phyloP scores from a whole-genome alignment of 1,139 yeast species.

The Kodamaea sp. region DNA sequence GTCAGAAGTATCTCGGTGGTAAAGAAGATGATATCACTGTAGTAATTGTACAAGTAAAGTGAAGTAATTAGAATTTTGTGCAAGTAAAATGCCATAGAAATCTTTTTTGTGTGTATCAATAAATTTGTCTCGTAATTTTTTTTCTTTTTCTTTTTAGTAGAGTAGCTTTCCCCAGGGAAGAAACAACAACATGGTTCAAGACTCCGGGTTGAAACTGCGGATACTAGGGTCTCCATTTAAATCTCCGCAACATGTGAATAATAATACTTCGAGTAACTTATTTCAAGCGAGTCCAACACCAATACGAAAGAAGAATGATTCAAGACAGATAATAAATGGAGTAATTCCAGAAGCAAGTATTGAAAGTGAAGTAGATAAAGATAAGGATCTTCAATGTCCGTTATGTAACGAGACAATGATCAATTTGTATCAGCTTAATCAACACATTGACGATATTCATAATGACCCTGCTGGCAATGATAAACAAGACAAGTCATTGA shows the following conservation, averaged over 20 bases:
- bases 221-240: constrained; percentile 25
- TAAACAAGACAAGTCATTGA: constrained; percentile 4
- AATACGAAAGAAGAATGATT: constrained; percentile 2
- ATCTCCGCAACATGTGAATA: constrained; percentile 14
- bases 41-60: constrained; percentile 60
- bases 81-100: background rate
- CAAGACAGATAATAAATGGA: background rate
- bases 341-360: background rate
- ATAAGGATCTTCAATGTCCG: constrained; percentile 47
- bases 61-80: constrained; percentile 17
- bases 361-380: too few relatives aligned
- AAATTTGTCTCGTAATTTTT: constrained; percentile 3
- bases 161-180: too few relatives aligned
- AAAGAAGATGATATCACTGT: constrained; percentile 93
- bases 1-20: constrained; percentile 78
- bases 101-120: constrained; percentile 5
- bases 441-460: constrained; percentile 72
- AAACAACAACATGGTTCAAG: too few relatives aligned
- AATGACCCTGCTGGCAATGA: background rate
- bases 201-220: constrained; percentile 9
- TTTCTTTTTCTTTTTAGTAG: too few relatives aligned
- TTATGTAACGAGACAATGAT: constrained; percentile 64
- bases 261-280: constrained; percentile 1
- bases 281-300: constrained; percentile 11
- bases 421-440: constrained; percentile 55